A percentile compares a stretch with the other conserved stretches of the same genome.
phyloP scores from a whole-genome alignment of 139 green algal genomes.

The Haematococcus lacustris region DNA sequence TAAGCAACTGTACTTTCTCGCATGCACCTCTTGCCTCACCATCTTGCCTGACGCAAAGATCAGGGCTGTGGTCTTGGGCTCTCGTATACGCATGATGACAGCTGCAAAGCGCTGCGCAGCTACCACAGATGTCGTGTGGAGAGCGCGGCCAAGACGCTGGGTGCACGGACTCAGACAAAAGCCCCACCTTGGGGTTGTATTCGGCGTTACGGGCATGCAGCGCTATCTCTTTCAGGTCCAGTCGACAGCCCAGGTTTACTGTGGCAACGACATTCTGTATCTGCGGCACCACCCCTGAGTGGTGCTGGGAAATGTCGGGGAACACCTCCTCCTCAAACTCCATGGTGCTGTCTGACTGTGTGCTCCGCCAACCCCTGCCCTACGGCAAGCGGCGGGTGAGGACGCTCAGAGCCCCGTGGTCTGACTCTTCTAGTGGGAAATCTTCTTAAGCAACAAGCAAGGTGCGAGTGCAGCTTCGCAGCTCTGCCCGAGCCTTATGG shows the following conservation, averaged over 20 bases:
- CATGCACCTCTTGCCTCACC: too few species aligned
- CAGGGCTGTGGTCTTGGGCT: constrained; percentile 97
- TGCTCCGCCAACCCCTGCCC: too few species aligned
- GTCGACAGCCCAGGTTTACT: constrained; percentile 85
- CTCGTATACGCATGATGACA: constrained; percentile 97
- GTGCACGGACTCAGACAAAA: too few species aligned
- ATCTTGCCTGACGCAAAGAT: constrained; percentile 98
- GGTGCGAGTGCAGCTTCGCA: too few species aligned
- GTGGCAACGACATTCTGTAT: constrained; percentile 97
- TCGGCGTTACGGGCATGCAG: constrained; percentile 95
- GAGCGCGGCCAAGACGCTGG: too few species aligned
- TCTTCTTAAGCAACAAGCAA: too few species aligned
- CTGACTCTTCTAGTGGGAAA: too few species aligned
- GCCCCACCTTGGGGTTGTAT: constrained; percentile 98
- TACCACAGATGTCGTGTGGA: too few species aligned
- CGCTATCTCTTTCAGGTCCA: constrained; percentile 96
- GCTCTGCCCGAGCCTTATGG: too few species aligned
- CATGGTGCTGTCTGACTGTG: background rate
- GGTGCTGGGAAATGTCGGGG: constrained; percentile 59
- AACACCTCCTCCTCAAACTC: constrained; percentile 42
- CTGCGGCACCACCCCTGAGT: constrained; percentile 82
- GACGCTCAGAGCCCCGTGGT: too few species aligned
- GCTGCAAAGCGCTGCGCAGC: constrained; percentile 87
- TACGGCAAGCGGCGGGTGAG: too few species aligned
- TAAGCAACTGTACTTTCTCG: background rate